These are phyloP conservation scores for Rusavskia elegans DNA, from an alignment of 495 filamentous ascomycete species.

Conservation along the genomic window DNA sequence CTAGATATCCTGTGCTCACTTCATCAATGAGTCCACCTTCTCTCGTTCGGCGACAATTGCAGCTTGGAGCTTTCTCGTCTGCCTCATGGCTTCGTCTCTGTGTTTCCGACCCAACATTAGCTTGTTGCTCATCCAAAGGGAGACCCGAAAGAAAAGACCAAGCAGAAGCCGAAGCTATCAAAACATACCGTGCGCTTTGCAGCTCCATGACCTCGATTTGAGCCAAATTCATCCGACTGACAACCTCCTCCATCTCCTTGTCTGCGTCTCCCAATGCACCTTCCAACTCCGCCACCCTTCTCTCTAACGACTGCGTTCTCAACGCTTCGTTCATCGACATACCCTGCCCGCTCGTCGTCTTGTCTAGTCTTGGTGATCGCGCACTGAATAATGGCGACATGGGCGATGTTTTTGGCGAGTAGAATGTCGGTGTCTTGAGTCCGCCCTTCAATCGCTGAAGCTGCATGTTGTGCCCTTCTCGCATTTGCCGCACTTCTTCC, in stretches of 20 bases:
- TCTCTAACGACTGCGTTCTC: constrained; percentile 57
- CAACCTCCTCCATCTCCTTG: constrained; percentile 86
- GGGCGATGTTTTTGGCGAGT: constrained; percentile 35
- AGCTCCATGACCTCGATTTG: constrained; percentile 89
- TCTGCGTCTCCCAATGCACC: constrained; percentile 68
- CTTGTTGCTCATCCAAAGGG: not conserved
- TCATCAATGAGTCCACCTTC: constrained; percentile 31
- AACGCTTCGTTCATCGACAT: constrained; percentile 43
- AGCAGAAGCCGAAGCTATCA: not conserved
- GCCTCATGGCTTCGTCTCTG: constrained; percentile 71
- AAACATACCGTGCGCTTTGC: constrained; percentile 66
- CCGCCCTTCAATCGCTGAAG: constrained; percentile 58
- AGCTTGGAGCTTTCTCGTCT: constrained; percentile 61
- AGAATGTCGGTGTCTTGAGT: constrained; percentile 24
- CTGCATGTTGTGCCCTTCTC: constrained; percentile 63
- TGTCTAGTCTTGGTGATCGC: constrained; percentile 40
- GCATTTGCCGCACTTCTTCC: constrained; percentile 60
- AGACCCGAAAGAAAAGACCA: not conserved
- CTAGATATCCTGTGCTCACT: not conserved
- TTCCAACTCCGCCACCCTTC: constrained; percentile 66
- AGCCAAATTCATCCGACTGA: constrained; percentile 77
- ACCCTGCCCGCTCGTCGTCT: constrained; percentile 39
- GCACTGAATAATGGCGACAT: constrained; percentile 46
- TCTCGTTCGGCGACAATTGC: constrained; percentile 44
- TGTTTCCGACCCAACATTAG: constrained; percentile 16